Percentiles rank a stretch among this genome's conserved stretches.
These are phyloP conservation scores for Priceomyces fermenticarens DNA, from an alignment of 805 yeast species.

Conservation along the genomic window DNA sequence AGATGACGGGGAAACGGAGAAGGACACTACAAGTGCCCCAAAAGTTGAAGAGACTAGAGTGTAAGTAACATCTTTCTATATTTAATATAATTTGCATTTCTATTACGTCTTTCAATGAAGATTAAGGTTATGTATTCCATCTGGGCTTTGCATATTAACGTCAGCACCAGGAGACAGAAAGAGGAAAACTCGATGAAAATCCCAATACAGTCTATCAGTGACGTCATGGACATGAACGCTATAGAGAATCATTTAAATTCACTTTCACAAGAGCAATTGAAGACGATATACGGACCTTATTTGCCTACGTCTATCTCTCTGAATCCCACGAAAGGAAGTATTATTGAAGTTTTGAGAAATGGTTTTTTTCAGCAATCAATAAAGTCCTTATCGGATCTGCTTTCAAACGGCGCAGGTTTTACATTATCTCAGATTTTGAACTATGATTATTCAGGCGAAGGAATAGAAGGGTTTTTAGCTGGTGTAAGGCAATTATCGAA, in stretches of 20 bases:
- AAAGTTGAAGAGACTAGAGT: conserved; percentile 8
- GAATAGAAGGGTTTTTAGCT: conserved; percentile 46
- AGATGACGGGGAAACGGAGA: conserved; percentile 21
- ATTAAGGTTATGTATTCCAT: not conserved
- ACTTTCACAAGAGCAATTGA: conserved; percentile 33
- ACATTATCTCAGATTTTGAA: conserved; percentile 48
- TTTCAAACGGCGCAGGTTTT: conserved; percentile 46
- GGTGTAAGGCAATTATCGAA: conserved; percentile 35
- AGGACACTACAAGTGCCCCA: not conserved
- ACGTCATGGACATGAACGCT: conserved; percentile 29
- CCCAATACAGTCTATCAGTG: conserved; percentile 31
- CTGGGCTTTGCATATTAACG: not conserved
- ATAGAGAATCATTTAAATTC: conserved; percentile 30
- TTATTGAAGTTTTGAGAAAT: conserved; percentile 43
- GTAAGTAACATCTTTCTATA: conserved; percentile 11
- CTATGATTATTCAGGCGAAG: conserved; percentile 54
- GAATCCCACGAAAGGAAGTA: conserved; percentile 29
- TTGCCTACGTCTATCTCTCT: conserved; percentile 43
- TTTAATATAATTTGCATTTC: conserved; percentile 3
- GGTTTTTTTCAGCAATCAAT: conserved; percentile 47
- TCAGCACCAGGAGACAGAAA: not conserved
- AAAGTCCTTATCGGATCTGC: conserved; percentile 39
- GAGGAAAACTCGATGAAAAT: conserved; percentile 4
- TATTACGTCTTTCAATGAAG: conserved; percentile 1
- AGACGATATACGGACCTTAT: conserved; percentile 27